phyloP scores from a whole-genome alignment of 1,139 yeast species.

The Petasospora fabianii region DNA sequence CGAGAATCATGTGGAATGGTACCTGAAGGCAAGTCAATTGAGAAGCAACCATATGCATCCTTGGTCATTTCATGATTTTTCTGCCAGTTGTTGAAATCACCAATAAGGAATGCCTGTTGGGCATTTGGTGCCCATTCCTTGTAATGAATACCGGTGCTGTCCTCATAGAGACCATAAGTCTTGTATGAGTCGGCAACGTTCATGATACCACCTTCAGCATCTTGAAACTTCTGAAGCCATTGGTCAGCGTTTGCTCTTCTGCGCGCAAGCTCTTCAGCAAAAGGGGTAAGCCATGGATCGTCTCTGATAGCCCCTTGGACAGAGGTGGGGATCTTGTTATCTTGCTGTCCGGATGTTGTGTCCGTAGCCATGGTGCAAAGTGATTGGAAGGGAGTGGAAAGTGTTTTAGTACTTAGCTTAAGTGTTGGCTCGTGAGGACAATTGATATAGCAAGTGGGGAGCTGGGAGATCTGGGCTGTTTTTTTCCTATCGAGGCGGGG shows the following conservation, averaged over 20 bases:
- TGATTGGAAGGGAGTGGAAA: no score
- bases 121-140: conserved; percentile 94
- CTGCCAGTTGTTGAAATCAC: conserved; percentile 90
- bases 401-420: no score
- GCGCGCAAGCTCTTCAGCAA: conserved; percentile 53
- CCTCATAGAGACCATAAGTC: conserved; percentile 71
- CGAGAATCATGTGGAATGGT: conserved; percentile 80
- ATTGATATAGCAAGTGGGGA: no score
- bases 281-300: conserved; percentile 91
- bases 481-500: background rate
- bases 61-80: conserved; percentile 50
- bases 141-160: conserved; percentile 50
- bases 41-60: conserved; percentile 69
- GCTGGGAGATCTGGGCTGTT: background rate
- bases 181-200: conserved; percentile 50
- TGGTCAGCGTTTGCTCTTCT: conserved; percentile 54
- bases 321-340: conserved; percentile 14
- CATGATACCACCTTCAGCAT: conserved; percentile 37
- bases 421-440: no score
- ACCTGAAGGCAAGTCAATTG: conserved; percentile 40
- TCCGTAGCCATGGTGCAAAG: no score
- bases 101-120: conserved; percentile 64
- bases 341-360: background rate
- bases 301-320: conserved; percentile 59
- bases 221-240: conserved; percentile 48